Percentiles rank a stretch among this genome's conserved stretches.
Evolutionary conservation across 78 protist species (phyloP).

Genomic region (Emiliania huxleyi): DNA sequence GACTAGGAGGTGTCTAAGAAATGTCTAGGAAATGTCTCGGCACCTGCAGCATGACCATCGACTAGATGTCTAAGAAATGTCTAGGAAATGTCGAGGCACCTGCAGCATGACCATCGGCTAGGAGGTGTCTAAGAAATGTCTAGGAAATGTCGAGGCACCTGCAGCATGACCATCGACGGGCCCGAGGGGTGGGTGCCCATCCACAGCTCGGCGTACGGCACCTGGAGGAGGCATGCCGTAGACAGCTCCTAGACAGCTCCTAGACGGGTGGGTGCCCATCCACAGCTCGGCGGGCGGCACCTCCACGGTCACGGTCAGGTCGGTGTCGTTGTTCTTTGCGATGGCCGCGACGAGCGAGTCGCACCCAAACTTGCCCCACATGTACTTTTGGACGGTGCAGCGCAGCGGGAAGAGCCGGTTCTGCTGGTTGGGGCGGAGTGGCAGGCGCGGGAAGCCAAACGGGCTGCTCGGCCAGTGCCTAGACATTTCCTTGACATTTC

Average conservation of each 20-base stretch:
- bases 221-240: too few species aligned
- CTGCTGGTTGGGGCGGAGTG: neutral
- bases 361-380: slow-evolving; percentile 38
- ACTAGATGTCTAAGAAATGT: slow-evolving; percentile 70
- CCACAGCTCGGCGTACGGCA: too few species aligned
- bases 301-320: slow-evolving; percentile 6
- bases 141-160: too few species aligned
- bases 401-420: neutral
- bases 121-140: too few species aligned
- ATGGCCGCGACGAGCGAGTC: slow-evolving; percentile 19
- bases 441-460: neutral
- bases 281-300: slow-evolving; percentile 92
- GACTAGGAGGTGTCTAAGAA: slow-evolving; percentile 77
- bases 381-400: slow-evolving; percentile 28
- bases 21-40: neutral
- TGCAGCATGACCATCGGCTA: too few species aligned
- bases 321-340: neutral
- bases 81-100: neutral
- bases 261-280: slow-evolving; percentile 98
- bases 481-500: too few species aligned
- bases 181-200: too few species aligned
- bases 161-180: too few species aligned
- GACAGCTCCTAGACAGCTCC: too few species aligned
- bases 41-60: neutral
- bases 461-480: neutral